Evolutionary conservation across 192 early-diverging fungal species (phyloP), one percentile per base, ranked within the genome.

Genomic region (Coemansia sp.): DNA sequence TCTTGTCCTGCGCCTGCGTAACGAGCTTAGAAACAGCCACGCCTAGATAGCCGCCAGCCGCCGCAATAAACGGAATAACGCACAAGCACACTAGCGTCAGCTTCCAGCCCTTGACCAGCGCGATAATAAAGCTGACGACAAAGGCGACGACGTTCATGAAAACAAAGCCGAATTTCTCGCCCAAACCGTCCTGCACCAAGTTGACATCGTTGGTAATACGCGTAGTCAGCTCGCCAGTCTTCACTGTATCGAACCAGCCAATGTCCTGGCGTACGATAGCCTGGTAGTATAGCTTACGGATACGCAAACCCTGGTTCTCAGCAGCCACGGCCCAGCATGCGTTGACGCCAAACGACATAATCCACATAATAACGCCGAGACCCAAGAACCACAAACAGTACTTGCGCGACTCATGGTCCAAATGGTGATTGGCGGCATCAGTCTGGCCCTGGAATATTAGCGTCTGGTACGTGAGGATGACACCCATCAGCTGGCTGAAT

Each of bases 221-320:
- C n/a, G 94, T 93, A 11, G 93, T 91, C 55, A 97, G 84, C 63
- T 91, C 90, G 50, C 93, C 95, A 44, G 88, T 86, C 73, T 88
- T 84, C 17, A 86, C 80, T 38, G 85, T 80, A 68, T 98, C 96
- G 75, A 95, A 95, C 89, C 91, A 98, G 19, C 85, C 87, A 68
- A 95, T 92, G 44, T 98, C 94, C 78, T 96, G 95, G 55, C 92
- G 88, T 47, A 98, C 87, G 63, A 98, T 90, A 23, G 91, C 82
- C 53, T 86, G 74, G 52, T 96, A 86, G 78, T 94, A 98, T 43
- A 80, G 67, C 73, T 90, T 80, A 64, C 95, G 87, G 62, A 96
- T 92, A 43, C 94, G 87, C 63, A 91, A 86, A 11, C 89, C 78
- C 66, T 90, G 91, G 78, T 82, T 85, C 65, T 89, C 89, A 7